Percentiles rank a stretch among this genome's conserved stretches.
phyloP scores from a whole-genome alignment of 1,284 basidiomycete genomes.

The Rhizoctonia solani region DNA sequence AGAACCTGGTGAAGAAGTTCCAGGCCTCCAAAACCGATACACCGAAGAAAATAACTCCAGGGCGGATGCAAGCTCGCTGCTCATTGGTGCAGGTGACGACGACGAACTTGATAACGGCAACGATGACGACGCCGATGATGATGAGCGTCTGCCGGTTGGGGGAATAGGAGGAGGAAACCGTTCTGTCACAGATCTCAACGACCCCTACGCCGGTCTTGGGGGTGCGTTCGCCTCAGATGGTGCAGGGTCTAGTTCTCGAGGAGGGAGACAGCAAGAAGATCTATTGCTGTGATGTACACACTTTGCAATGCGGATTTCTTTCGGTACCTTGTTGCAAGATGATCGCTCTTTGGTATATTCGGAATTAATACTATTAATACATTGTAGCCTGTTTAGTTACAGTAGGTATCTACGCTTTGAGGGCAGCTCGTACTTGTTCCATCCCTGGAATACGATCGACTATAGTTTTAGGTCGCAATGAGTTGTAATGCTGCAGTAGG shows the following conservation, averaged over 20 bases:
- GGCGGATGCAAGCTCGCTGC: constrained; percentile 28
- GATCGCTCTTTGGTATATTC: constrained; percentile 16
- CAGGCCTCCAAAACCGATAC: constrained; percentile 30
- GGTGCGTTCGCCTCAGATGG: constrained; percentile 71
- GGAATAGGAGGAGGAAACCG: background rate
- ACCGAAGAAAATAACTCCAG: constrained; percentile 31
- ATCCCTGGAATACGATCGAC: constrained; percentile 30
- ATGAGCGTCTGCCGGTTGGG: constrained; percentile 33
- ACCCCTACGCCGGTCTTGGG: constrained; percentile 77
- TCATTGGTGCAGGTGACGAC: constrained; percentile 25
- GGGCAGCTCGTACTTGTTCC: constrained; percentile 23
- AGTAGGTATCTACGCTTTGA: constrained; percentile 25
- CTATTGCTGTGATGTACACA: constrained; percentile 41
- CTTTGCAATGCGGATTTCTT: constrained; percentile 19
- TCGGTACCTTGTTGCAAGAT: background rate
- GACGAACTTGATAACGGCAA: constrained; percentile 33
- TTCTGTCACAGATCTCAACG: constrained; percentile 43
- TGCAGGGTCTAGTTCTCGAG: constrained; percentile 55
- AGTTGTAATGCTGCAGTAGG: constrained; percentile 79
- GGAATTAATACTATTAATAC: constrained; percentile 29
- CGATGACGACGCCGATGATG: constrained; percentile 38
- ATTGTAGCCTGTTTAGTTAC: constrained; percentile 11
- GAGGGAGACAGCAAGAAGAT: constrained; percentile 46
- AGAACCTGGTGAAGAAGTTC: constrained; percentile 3
- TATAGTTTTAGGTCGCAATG: constrained; percentile 60